These are phyloP conservation scores for Tetramitus jugosus DNA, from an alignment of 208 protist genomes.

Conservation along the genomic window DNA sequence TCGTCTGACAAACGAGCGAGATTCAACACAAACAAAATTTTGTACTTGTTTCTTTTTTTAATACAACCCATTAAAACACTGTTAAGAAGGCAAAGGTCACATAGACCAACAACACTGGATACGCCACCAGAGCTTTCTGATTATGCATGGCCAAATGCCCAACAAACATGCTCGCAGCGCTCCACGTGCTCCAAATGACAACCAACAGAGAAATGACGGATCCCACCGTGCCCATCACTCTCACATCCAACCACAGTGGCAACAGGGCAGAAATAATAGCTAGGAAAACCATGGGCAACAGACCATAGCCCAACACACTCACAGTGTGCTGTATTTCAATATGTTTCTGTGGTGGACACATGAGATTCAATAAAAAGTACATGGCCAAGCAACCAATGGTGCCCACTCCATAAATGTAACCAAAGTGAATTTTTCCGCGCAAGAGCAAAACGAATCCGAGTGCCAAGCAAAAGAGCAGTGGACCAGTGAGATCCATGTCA, in stretches of 20 bases:
- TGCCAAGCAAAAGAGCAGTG: constrained; percentile 7
- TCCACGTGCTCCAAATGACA: constrained; percentile 6
- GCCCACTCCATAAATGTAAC: constrained; percentile 25
- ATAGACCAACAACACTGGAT: constrained; percentile 19
- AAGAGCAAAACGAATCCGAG: constrained; percentile 22
- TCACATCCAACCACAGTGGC: neutral
- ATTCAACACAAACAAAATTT: no score
- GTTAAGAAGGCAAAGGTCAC: constrained; percentile 21
- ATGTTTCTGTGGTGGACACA: neutral
- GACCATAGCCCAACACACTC: constrained; percentile 15
- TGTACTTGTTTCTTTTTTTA: neutral
- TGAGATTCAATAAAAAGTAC: constrained; percentile 23
- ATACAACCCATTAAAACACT: neutral
- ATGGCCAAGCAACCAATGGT: constrained; percentile 17
- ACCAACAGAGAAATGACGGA: neutral
- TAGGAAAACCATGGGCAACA: constrained; percentile 22
- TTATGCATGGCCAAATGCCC: neutral
- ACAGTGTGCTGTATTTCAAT: neutral
- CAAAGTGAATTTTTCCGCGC: constrained; percentile 26
- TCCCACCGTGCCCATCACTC: no score
- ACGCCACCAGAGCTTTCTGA: neutral
- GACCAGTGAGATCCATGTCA: constrained; percentile 22
- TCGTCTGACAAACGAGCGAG: no score
- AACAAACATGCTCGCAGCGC: neutral
- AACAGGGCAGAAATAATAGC: neutral